These are phyloP conservation scores for Fraxinus anomala DNA, from an alignment of 257 asterid genomes.

Conservation along the genomic window DNA sequence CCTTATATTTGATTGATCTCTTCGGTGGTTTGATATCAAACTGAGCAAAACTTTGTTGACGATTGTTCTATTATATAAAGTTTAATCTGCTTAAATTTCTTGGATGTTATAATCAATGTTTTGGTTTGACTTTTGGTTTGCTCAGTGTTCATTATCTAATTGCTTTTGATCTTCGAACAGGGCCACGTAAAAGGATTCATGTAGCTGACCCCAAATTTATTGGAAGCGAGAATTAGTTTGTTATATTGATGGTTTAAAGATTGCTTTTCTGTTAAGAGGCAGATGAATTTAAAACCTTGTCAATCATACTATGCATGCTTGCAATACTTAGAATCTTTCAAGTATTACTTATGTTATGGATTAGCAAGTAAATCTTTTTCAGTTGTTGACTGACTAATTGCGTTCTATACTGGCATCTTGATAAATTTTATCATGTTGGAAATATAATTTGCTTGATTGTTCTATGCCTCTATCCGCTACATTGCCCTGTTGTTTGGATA, in stretches of 20 bases:
- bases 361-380: neutral
- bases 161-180: neutral
- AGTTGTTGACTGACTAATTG: neutral
- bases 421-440: neutral
- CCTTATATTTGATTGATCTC: neutral
- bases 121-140: neutral
- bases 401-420: neutral
- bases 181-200: neutral
- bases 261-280: neutral
- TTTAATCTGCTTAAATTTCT: constrained; percentile 1
- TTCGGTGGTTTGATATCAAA: constrained; percentile 10
- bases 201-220: neutral
- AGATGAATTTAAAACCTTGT: neutral
- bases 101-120: neutral
- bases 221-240: neutral
- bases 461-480: neutral
- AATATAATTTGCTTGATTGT: neutral
- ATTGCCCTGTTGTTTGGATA: neutral
- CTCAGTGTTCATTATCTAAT: neutral
- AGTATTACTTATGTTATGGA: neutral
- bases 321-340: constrained; percentile 2
- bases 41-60: constrained; percentile 14
- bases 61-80: constrained; percentile 8
- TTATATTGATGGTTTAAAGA: neutral
- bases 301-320: neutral